These are phyloP conservation scores for Pleurotus cornucopiae DNA, from an alignment of 768 basidiomycete species.

Conservation along the genomic window DNA sequence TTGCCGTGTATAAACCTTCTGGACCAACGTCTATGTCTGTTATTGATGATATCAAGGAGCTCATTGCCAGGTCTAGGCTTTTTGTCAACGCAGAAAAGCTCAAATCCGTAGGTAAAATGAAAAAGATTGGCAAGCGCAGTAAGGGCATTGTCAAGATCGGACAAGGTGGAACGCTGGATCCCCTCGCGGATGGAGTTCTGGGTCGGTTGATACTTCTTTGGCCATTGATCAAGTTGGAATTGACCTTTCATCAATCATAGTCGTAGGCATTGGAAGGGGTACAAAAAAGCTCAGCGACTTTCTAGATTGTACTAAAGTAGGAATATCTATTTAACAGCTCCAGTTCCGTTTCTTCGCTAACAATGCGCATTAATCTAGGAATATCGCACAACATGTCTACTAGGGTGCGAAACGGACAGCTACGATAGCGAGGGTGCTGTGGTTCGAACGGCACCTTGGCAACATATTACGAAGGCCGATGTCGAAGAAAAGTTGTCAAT, in stretches of 20 bases:
- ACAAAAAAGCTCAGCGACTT: conserved; percentile 85
- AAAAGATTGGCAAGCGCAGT: conserved; percentile 34
- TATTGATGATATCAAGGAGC: conserved; percentile 77
- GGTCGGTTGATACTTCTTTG: conserved; percentile 40
- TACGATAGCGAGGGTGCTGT: conserved; percentile 89
- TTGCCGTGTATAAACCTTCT: conserved; percentile 88
- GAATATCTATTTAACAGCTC: conserved; percentile 5
- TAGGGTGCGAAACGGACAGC: conserved; percentile 93
- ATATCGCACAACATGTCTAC: conserved; percentile 84
- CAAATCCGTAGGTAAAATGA: conserved; percentile 42
- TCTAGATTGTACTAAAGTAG: conserved; percentile 85
- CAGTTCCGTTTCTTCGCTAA: neutral
- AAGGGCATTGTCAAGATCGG: conserved; percentile 72
- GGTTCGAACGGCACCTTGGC: conserved; percentile 74
- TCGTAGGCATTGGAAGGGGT: conserved; percentile 84
- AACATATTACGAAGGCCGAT: conserved; percentile 74
- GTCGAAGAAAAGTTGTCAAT: conserved; percentile 64
- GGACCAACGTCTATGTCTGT: conserved; percentile 91
- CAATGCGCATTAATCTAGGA: conserved; percentile 46
- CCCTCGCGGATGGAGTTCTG: conserved; percentile 91
- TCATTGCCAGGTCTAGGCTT: conserved; percentile 72
- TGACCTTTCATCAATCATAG: conserved; percentile 33
- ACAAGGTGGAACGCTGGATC: conserved; percentile 94
- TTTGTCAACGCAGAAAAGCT: conserved; percentile 67
- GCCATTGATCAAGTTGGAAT: too few relatives aligned